Evolutionary conservation across 495 filamentous ascomycete genomes (phyloP).

Genomic region (Halenospora varia): DNA sequence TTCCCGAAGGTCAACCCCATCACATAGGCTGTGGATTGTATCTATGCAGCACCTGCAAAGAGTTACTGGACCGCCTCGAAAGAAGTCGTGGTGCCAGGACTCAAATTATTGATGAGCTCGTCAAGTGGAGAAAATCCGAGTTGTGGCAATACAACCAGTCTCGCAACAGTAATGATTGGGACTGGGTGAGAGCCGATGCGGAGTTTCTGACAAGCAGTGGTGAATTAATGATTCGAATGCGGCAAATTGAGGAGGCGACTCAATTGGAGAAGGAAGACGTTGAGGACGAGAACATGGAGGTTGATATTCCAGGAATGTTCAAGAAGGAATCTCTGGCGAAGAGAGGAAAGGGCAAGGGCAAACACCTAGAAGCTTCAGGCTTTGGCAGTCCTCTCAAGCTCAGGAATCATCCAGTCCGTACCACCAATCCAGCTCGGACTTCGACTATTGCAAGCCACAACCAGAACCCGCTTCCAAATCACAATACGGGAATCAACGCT

Average conservation of each 20-base stretch:
- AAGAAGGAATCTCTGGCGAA: not conserved
- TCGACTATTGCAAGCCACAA: too few relatives aligned
- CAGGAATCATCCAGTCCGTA: too few relatives aligned
- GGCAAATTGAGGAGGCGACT: not conserved
- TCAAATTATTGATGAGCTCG: not conserved
- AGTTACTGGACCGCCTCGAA: not conserved
- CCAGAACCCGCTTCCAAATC: too few relatives aligned
- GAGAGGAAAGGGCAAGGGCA: not conserved
- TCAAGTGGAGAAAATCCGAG: not conserved
- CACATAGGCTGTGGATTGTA: conserved; percentile 9
- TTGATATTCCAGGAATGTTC: not conserved
- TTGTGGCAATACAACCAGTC: not conserved
- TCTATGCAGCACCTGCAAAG: conserved; percentile 10
- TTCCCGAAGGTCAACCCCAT: not conserved
- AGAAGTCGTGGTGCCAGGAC: not conserved
- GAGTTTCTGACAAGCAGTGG: conserved; percentile 8
- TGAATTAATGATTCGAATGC: conserved; percentile 9
- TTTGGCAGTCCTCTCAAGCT: not conserved
- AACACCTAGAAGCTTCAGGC: not conserved
- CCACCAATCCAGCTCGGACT: too few relatives aligned
- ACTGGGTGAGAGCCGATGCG: conserved; percentile 14
- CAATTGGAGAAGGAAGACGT: not conserved
- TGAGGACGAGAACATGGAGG: not conserved
- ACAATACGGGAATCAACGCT: too few relatives aligned
- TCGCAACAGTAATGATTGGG: not conserved